phyloP scores from a whole-genome alignment of 1,284 basidiomycete genomes.

The Gomphus bonarii region DNA sequence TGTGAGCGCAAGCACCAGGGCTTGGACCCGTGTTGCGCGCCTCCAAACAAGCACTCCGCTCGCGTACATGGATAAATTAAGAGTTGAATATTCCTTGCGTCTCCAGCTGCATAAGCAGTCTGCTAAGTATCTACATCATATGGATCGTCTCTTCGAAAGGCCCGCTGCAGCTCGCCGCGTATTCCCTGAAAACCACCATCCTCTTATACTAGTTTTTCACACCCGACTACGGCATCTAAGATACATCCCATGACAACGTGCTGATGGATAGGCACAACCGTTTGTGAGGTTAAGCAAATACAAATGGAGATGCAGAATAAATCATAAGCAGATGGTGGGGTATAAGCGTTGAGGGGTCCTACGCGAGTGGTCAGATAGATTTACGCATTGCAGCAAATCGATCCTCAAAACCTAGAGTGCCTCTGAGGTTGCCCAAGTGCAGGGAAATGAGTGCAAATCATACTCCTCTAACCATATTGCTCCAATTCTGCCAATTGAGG shows the following conservation, averaged over 20 bases:
- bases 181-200: background rate
- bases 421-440: too few species aligned
- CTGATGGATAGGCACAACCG: too few species aligned
- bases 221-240: too few species aligned
- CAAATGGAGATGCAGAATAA: too few species aligned
- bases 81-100: background rate
- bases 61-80: background rate
- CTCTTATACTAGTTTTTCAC: background rate
- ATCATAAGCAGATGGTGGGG: too few species aligned
- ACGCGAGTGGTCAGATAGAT: background rate
- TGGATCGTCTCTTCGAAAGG: background rate
- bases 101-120: background rate
- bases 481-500: too few species aligned
- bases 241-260: too few species aligned
- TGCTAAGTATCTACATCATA: background rate
- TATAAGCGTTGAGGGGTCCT: background rate
- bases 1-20: conserved; percentile 3
- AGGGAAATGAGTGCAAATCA: too few species aligned
- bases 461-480: too few species aligned
- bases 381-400: background rate
- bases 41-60: background rate
- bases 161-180: background rate
- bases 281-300: too few species aligned
- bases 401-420: background rate
- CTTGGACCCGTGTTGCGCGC: background rate